Base-by-base conservation (phyloP, 768 basidiomycete genomes). In the Mycena vitilis region DNA sequence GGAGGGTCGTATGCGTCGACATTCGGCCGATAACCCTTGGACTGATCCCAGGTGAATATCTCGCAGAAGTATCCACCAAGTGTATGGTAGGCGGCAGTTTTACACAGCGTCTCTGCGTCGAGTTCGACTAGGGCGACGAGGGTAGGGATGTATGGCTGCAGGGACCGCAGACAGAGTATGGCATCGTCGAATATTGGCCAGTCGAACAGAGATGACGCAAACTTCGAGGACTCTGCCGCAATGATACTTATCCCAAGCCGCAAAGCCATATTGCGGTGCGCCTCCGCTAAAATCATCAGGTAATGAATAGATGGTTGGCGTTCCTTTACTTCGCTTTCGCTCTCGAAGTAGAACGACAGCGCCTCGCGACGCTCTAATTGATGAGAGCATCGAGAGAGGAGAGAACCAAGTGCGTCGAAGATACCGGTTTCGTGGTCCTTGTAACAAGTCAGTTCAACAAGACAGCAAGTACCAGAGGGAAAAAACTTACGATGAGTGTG, bases 361-460 rank as follows among this genome's bases (percentile, higher is more conserved):
- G 66, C 60, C 18, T 67, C 66, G 10, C 25, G 18, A 2, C 54
- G 45, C 1, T 61, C 54, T n/a, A 67, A 51, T 22, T 53, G 36
- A 22, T 20, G 16, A 0, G 60, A 4, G 15, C n/a, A 61, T 5
- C 30, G 53, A 10, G 25, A 47, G 1, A 67, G 53, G 20, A 67
- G 54, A 4, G 66, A 54, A 9, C 38, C 15, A 4, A 67, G 54
- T 2, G 60, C 66, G 30, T 20, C 30, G 23, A 55, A 54, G 37
- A 66, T 45, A 12, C 65, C 65, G 11, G 22, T 1, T 60, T 66
- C 65, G 44, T 60, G 54, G 52, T 66, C 65, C 65, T 66, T 48
- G 40, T 20, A 11, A 42, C 10, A 12, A 11, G 10, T 42, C 16
- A 42, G 40, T 16, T 16, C 40, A 42, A 16, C 40, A 9, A 8